Percentiles rank a stretch among this genome's conserved stretches.
Evolutionary conservation across 805 yeast species (phyloP).

Genomic region (Yarrowia bubula): DNA sequence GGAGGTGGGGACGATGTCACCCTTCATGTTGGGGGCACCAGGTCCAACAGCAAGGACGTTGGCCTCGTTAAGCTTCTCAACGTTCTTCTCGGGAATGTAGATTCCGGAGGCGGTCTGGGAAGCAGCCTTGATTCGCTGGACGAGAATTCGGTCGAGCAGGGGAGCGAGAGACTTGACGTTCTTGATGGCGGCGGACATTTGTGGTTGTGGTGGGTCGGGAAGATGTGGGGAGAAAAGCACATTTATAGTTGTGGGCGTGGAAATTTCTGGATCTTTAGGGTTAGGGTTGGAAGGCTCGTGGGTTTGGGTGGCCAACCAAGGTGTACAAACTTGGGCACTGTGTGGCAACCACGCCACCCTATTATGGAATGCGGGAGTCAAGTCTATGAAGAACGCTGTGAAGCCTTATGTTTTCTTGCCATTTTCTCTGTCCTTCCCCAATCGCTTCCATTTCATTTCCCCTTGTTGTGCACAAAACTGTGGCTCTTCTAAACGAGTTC

Average conservation of each 20-base stretch:
- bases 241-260: constrained; percentile 24
- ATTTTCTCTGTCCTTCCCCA: background rate
- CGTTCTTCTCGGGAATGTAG: constrained; percentile 93
- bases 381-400: no score
- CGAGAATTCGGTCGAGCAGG: constrained; percentile 91
- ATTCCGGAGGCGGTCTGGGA: constrained; percentile 90
- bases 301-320: background rate
- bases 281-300: background rate
- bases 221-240: constrained; percentile 18
- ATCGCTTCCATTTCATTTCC: background rate
- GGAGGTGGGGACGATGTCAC: constrained; percentile 66
- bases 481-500: background rate
- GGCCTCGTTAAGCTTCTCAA: constrained; percentile 85
- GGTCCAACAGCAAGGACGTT: constrained; percentile 94
- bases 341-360: no score
- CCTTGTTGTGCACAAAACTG: background rate
- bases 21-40: constrained; percentile 74
- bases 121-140: constrained; percentile 89
- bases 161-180: constrained; percentile 87
- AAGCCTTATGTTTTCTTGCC: no score
- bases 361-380: no score
- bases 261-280: constrained; percentile 26
- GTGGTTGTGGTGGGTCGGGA: background rate
- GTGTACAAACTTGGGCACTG: background rate
- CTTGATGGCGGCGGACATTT: constrained; percentile 51